Evolutionary conservation across 331 rosid species (phyloP).

Genomic region (Malus hybrid): DNA sequence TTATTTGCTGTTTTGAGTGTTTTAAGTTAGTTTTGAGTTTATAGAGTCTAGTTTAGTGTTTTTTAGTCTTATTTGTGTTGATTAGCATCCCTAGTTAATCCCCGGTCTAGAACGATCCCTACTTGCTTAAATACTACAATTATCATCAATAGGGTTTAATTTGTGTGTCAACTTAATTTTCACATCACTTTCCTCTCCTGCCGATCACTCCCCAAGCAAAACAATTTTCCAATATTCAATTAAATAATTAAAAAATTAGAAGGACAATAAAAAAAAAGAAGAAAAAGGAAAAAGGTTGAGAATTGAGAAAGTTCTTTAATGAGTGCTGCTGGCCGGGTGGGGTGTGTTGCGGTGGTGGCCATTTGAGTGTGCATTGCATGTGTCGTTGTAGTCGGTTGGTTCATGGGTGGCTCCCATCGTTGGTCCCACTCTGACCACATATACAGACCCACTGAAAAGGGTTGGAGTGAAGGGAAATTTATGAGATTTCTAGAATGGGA

Average conservation of each 20-base stretch:
- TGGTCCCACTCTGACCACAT: background rate
- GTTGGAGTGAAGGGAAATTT: too few relatives aligned
- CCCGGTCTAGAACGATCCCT: too few relatives aligned
- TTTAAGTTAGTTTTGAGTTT: too few relatives aligned
- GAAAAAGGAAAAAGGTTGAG: background rate
- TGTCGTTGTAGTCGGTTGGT: background rate
- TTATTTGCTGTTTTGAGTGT: too few relatives aligned
- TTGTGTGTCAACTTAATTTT: too few relatives aligned
- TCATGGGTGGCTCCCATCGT: background rate
- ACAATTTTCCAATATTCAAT: too few relatives aligned
- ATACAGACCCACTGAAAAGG: background rate
- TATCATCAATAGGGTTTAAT: too few relatives aligned
- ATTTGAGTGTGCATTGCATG: slow-evolving; percentile 1
- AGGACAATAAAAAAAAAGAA: background rate
- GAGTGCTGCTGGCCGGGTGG: background rate
- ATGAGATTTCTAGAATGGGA: too few relatives aligned
- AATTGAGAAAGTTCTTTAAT: background rate
- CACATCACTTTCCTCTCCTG: slow-evolving; percentile 9
- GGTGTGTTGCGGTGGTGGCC: background rate
- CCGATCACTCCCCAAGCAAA: slow-evolving; percentile 35
- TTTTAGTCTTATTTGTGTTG: too few relatives aligned
- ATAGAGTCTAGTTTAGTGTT: too few relatives aligned
- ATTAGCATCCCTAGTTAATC: too few relatives aligned
- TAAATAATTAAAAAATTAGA: background rate
- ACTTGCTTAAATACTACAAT: too few relatives aligned